phyloP scores from a whole-genome alignment of 1,284 basidiomycete genomes.

The Moesziomyces sp. region DNA sequence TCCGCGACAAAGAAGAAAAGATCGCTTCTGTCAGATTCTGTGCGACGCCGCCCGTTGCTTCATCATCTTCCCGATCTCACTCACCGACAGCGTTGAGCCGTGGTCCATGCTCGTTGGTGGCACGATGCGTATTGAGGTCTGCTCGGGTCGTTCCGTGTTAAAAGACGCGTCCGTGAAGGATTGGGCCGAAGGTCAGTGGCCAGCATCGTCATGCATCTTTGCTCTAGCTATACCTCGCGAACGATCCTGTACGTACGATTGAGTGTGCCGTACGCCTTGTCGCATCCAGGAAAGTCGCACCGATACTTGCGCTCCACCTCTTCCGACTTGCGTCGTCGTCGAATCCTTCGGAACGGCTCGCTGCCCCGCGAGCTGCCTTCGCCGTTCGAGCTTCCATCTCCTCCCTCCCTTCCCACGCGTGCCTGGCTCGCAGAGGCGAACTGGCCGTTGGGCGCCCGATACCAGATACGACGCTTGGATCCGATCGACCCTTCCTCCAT shows the following conservation, averaged over 20 bases:
- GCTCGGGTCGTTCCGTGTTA: neutral
- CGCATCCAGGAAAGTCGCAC: constrained; percentile 82
- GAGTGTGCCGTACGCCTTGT: constrained; percentile 84
- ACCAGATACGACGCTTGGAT: constrained; percentile 37
- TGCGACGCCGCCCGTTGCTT: neutral
- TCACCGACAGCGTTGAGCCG: constrained; percentile 45
- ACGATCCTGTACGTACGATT: constrained; percentile 71
- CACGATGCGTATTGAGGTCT: constrained; percentile 52
- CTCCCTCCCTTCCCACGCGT: neutral
- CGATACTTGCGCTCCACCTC: constrained; percentile 85
- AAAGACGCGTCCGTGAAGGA: too few species aligned
- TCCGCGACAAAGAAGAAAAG: neutral
- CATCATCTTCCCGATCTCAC: neutral
- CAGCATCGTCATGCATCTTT: constrained; percentile 14
- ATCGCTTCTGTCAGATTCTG: constrained; percentile 3
- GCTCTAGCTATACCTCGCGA: neutral
- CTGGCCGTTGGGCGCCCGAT: constrained; percentile 42
- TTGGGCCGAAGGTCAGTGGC: neutral
- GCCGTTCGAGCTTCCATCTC: constrained; percentile 2
- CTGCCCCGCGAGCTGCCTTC: constrained; percentile 2
- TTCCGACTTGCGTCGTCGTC: constrained; percentile 55
- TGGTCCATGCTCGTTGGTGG: constrained; percentile 39
- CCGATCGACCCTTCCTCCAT: constrained; percentile 38
- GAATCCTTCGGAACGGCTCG: constrained; percentile 32
- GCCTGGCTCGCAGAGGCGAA: constrained; percentile 37